Conservation (phyloP, 306 rosid species). For the Carpinus viminea region DNA sequence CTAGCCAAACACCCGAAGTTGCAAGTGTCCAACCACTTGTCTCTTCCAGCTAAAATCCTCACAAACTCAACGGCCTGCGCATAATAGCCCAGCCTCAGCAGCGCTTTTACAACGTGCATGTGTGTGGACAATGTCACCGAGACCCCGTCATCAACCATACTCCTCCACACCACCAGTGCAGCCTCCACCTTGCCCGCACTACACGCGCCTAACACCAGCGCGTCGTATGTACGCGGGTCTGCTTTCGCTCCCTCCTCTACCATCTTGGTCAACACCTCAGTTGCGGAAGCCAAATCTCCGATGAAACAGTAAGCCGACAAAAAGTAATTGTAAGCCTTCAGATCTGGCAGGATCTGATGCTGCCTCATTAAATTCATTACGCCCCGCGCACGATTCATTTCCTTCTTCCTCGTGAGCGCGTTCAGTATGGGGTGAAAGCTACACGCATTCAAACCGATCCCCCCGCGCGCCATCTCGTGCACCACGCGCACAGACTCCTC, state of each 20-base stretch:
- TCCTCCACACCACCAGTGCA: constrained; percentile 54
- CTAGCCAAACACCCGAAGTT: constrained; percentile 46
- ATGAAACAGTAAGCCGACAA: constrained; percentile 33
- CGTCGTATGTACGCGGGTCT: constrained; percentile 54
- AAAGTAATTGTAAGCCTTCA: constrained; percentile 36
- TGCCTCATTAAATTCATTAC: constrained; percentile 43
- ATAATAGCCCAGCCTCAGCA: constrained; percentile 28
- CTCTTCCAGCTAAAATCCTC: constrained; percentile 40
- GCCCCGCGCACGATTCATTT: constrained; percentile 38
- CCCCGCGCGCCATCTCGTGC: constrained; percentile 37
- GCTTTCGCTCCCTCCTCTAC: constrained; percentile 37
- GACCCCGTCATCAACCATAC: constrained; percentile 65
- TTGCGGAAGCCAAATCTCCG: constrained; percentile 39
- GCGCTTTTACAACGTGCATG: constrained; percentile 32
- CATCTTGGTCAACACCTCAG: constrained; percentile 32
- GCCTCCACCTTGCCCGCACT: constrained; percentile 51
- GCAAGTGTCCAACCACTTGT: constrained; percentile 41
- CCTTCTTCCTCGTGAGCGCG: constrained; percentile 28
- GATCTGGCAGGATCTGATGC: constrained; percentile 34
- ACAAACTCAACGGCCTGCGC: constrained; percentile 48
- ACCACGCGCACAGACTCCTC: constrained; percentile 41
- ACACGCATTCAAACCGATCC: constrained; percentile 12
- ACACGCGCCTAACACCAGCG: constrained; percentile 65
- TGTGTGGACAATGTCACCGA: constrained; percentile 43
- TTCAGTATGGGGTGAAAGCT: constrained; percentile 47